phyloP scores from a whole-genome alignment of 345 rosid species.

The Orychophragmus violaceus region DNA sequence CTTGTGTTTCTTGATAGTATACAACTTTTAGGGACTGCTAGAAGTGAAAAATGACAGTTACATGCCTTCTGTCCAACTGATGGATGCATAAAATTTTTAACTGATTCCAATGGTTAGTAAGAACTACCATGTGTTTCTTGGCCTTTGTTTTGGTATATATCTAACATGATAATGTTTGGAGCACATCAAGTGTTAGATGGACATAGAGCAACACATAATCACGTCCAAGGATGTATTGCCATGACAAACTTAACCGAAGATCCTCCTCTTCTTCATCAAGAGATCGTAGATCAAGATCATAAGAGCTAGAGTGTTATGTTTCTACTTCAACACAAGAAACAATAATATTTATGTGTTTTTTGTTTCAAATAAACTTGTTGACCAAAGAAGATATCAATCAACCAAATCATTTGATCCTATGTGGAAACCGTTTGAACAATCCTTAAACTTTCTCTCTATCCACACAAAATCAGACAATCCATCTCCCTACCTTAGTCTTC shows the following conservation, averaged over 20 bases:
- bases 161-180: conserved; percentile 59
- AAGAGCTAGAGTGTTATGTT: conserved; percentile 24
- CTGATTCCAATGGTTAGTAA: no score
- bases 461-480: conserved; percentile 2
- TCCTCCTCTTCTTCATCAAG: background rate
- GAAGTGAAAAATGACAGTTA: no score
- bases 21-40: no score
- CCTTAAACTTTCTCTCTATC: conserved; percentile 8
- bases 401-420: background rate
- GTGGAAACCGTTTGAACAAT: background rate
- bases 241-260: conserved; percentile 28
- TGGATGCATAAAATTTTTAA: no score
- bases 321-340: no score
- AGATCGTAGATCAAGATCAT: conserved; percentile 11
- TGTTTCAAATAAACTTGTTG: conserved; percentile 4
- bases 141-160: no score
- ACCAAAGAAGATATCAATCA: background rate
- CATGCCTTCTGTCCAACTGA: no score
- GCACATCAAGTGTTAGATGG: conserved; percentile 69
- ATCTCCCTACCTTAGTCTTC: background rate
- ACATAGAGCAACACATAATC: no score
- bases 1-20: no score
- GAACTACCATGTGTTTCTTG: no score
- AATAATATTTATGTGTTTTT: conserved; percentile 11
- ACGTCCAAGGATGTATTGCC: conserved; percentile 60